These are phyloP conservation scores for Panaeolus papilionaceus DNA, from an alignment of 768 basidiomycete species.

Conservation along the genomic window DNA sequence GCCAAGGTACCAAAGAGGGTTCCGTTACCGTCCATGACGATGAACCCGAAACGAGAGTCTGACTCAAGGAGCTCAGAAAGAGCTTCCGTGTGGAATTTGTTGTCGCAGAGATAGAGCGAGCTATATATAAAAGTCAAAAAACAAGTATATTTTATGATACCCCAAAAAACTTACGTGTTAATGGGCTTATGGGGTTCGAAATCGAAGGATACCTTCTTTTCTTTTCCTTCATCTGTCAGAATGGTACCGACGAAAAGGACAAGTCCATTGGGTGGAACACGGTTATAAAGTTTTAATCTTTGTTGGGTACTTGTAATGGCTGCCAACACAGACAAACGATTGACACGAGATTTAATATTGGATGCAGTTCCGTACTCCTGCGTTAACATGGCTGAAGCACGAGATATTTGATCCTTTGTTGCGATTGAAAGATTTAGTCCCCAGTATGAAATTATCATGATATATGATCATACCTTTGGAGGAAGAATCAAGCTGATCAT, in stretches of 20 bases:
- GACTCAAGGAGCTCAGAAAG: slow-evolving; percentile 96
- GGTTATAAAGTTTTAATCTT: slow-evolving; percentile 94
- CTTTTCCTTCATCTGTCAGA: slow-evolving; percentile 97
- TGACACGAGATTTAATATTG: slow-evolving; percentile 99
- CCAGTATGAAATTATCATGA: slow-evolving; percentile 6
- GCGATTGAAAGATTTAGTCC: slow-evolving; percentile 20
- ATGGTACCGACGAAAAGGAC: slow-evolving; percentile 99
- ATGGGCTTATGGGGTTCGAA: slow-evolving; percentile 99
- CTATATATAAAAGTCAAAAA: slow-evolving; percentile 42
- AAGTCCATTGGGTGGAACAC: slow-evolving; percentile 95
- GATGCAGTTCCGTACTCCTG: slow-evolving; percentile 99
- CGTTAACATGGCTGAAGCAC: slow-evolving; percentile 94
- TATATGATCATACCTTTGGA: slow-evolving; percentile 69
- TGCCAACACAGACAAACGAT: slow-evolving; percentile 95
- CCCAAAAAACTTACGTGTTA: slow-evolving; percentile 77
- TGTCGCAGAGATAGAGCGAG: slow-evolving; percentile 98
- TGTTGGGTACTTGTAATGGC: slow-evolving; percentile 99
- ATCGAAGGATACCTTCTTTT: slow-evolving; percentile 99
- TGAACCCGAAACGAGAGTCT: slow-evolving; percentile 98
- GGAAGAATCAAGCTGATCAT: slow-evolving; percentile 99
- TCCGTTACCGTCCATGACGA: slow-evolving; percentile 99
- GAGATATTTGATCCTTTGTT: slow-evolving; percentile 88
- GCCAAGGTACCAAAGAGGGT: slow-evolving; percentile 95
- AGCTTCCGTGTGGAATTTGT: slow-evolving; percentile 99
- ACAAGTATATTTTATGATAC: background rate